A percentile compares a stretch with the other conserved stretches of the same genome.
These are phyloP conservation scores for Lathyrus sativus DNA, from an alignment of 306 rosid genomes.

Conservation along the genomic window DNA sequence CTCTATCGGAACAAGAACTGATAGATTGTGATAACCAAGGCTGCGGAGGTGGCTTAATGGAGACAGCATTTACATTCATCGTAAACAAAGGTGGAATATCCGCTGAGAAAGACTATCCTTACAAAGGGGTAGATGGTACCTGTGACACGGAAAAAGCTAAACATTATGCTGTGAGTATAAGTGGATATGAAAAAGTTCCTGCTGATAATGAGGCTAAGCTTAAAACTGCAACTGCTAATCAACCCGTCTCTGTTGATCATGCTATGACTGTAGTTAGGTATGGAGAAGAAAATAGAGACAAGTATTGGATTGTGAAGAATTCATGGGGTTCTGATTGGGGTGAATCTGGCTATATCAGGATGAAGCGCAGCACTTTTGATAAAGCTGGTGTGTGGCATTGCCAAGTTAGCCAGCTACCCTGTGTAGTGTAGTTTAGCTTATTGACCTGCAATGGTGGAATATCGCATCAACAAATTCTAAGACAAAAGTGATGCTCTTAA, in stretches of 20 bases:
- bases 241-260: slow-evolving; percentile 76
- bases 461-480: no score
- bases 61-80: slow-evolving; percentile 61
- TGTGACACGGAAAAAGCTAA: slow-evolving; percentile 43
- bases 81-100: slow-evolving; percentile 51
- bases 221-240: slow-evolving; percentile 64
- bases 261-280: slow-evolving; percentile 67
- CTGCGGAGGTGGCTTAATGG: slow-evolving; percentile 73
- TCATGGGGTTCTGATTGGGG: slow-evolving; percentile 85
- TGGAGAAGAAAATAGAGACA: slow-evolving; percentile 43
- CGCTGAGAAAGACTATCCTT: slow-evolving; percentile 53
- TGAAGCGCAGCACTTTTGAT: no score
- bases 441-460: no score
- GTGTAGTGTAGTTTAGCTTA: no score
- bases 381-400: no score
- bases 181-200: slow-evolving; percentile 62
- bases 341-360: no score
- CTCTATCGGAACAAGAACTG: slow-evolving; percentile 77
- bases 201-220: slow-evolving; percentile 48
- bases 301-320: slow-evolving; percentile 76
- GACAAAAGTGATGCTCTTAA: no score
- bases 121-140: slow-evolving; percentile 45
- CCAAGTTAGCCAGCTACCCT: no score
- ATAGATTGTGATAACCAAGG: slow-evolving; percentile 69
- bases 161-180: slow-evolving; percentile 42